These are phyloP conservation scores for Notholithocarpus densiflorus DNA, from an alignment of 306 rosid genomes.

Conservation along the genomic window DNA sequence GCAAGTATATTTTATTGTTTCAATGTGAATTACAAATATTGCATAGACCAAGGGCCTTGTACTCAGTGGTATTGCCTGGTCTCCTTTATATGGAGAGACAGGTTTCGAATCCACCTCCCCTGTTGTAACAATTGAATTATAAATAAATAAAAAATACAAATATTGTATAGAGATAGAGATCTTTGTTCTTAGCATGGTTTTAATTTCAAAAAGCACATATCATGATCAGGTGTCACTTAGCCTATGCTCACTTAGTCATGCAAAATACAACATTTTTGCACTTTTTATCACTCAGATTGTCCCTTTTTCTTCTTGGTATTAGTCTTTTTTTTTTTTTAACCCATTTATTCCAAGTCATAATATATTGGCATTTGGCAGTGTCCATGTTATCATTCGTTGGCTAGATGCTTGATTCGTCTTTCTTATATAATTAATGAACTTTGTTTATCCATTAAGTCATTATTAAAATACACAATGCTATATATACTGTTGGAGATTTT, in stretches of 20 bases:
- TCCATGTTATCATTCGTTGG: neutral
- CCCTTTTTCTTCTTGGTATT: neutral
- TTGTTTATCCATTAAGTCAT: neutral
- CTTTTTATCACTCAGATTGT: neutral
- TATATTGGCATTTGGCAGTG: neutral
- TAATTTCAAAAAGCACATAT: neutral
- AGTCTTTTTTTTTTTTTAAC: neutral
- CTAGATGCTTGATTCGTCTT: neutral
- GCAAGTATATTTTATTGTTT: neutral
- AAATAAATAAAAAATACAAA: neutral
- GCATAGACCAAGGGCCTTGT: neutral
- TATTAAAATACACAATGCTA: neutral
- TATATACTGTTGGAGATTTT: neutral
- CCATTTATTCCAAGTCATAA: neutral
- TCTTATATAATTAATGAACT: neutral
- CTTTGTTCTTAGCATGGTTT: neutral
- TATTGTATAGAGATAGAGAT: neutral
- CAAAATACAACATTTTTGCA: neutral
- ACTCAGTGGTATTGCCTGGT: too few relatives aligned
- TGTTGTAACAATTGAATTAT: too few relatives aligned
- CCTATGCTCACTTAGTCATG: neutral
- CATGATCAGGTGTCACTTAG: neutral
- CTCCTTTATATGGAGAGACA: too few relatives aligned
- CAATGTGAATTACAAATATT: conserved; percentile 3
- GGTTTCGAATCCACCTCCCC: too few relatives aligned